Conservation (phyloP, 2,329 filamentous ascomycete genomes). For the Cadophora sp. region DNA sequence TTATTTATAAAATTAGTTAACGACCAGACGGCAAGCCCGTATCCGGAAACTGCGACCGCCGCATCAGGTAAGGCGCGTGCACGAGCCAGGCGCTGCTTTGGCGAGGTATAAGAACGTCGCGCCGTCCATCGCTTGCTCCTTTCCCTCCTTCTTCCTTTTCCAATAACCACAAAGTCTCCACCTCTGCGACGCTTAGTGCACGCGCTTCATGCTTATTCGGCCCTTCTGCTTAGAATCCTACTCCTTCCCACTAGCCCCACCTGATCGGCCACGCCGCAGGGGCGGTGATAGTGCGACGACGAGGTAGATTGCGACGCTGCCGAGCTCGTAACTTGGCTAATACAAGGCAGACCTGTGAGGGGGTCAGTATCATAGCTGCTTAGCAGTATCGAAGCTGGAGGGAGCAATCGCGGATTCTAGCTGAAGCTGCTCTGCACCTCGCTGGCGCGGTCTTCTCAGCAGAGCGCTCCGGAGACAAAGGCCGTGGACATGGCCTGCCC, state of each 20-base stretch:
- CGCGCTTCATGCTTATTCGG: conserved; percentile 23
- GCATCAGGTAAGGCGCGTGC: conserved; percentile 14
- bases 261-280: conserved; percentile 31
- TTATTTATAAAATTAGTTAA: conserved; percentile 8
- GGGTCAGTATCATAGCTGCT: no score
- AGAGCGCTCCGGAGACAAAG: conserved; percentile 17
- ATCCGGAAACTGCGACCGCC: conserved; percentile 18
- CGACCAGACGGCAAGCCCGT: conserved; percentile 16
- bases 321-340: conserved; percentile 27
- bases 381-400: no score
- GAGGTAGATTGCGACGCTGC: neutral
- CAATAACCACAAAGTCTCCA: no score
- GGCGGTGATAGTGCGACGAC: conserved; percentile 26
- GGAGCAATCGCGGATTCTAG: no score
- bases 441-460: no score
- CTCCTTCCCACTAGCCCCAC: conserved; percentile 23
- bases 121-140: conserved; percentile 11
- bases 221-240: conserved; percentile 25
- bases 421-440: no score
- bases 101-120: no score
- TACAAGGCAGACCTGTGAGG: conserved; percentile 28
- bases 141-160: conserved; percentile 15
- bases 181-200: no score
- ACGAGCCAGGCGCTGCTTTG: conserved; percentile 15
- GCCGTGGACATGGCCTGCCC: neutral